Conservation (phyloP, 805 yeast genomes). For the Kodamaea kaohsiungensis region DNA sequence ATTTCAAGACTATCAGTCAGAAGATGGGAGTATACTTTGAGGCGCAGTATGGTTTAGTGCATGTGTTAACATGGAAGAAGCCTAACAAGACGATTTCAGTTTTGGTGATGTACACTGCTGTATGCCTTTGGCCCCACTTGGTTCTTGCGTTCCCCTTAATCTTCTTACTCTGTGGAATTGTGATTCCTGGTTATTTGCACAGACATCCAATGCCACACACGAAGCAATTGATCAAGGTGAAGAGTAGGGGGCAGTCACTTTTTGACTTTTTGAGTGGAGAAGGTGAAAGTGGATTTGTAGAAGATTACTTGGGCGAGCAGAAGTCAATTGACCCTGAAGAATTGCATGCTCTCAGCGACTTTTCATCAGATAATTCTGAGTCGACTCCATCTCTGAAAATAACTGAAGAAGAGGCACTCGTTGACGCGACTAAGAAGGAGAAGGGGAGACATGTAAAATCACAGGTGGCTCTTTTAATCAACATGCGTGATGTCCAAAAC, state of each 20-base stretch:
- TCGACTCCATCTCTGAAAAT: background rate
- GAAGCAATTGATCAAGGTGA: slow-evolving; percentile 44
- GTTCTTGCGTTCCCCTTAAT: slow-evolving; percentile 64
- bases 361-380: slow-evolving; percentile 9
- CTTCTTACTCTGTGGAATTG: slow-evolving; percentile 52
- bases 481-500: slow-evolving; percentile 74
- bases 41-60: slow-evolving; percentile 60
- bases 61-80: slow-evolving; percentile 70
- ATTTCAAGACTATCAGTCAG: slow-evolving; percentile 56
- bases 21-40: slow-evolving; percentile 59
- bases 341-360: slow-evolving; percentile 11
- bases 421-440: slow-evolving; percentile 12
- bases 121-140: slow-evolving; percentile 72
- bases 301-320: slow-evolving; percentile 27
- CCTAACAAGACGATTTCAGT: slow-evolving; percentile 68
- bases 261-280: slow-evolving; percentile 40
- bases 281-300: slow-evolving; percentile 33
- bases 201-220: slow-evolving; percentile 60
- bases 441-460: slow-evolving; percentile 24
- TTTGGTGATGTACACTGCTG: slow-evolving; percentile 60
- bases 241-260: slow-evolving; percentile 55
- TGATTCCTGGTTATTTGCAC: slow-evolving; percentile 69
- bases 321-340: slow-evolving; percentile 3
- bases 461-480: slow-evolving; percentile 50
- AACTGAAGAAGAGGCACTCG: slow-evolving; percentile 8